phyloP scores from a whole-genome alignment of 257 asterid genomes.

The Capsicum baccatum region DNA sequence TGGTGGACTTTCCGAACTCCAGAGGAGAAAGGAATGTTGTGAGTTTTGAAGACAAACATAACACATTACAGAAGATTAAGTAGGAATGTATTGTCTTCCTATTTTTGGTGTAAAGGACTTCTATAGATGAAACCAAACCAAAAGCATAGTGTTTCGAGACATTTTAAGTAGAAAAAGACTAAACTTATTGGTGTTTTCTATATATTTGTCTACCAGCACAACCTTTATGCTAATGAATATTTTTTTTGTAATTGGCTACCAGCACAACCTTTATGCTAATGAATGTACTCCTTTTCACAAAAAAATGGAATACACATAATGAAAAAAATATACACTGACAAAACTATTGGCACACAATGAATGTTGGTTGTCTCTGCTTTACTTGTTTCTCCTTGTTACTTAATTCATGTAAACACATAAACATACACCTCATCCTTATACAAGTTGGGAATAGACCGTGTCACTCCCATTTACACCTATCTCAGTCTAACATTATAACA shows the following conservation, averaged over 20 bases:
- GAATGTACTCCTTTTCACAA: conserved; percentile 17
- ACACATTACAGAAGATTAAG: neutral
- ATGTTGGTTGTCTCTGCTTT: neutral
- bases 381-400: conserved; percentile 14
- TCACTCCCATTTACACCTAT: neutral
- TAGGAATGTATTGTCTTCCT: neutral
- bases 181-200: neutral
- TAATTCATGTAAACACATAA: neutral
- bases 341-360: neutral
- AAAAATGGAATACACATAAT: neutral
- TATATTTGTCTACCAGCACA: neutral
- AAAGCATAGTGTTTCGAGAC: neutral
- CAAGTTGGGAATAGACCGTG: neutral
- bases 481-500: neutral
- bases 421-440: neutral
- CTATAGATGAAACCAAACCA: neutral
- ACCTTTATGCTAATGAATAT: neutral
- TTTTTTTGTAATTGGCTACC: no score
- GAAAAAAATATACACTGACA: neutral
- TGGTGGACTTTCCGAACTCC: neutral
- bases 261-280: neutral
- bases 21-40: neutral
- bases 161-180: neutral
- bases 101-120: neutral
- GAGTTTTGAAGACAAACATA: neutral